Evolutionary conservation across 306 rosid genomes (phyloP).

Genomic region (Prunus persica): Prunus_persica_NCBIv2 NC_034010.1:27127501-27128000

Average conservation of each 20-base stretch:
- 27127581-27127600: not conserved
- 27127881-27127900: no score
- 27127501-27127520: not conserved
- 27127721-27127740: conserved; percentile 16
- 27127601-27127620: no score
- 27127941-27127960: not conserved
- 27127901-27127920: not conserved
- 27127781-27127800: not conserved
- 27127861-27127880: no score
- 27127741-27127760: not conserved
- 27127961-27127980: not conserved
- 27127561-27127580: not conserved
- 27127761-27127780: not conserved
- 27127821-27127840: not conserved
- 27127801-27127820: not conserved
- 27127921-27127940: conserved; percentile 6
- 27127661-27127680: conserved; percentile 51
- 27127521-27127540: not conserved
- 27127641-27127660: conserved; percentile 63
- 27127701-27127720: conserved; percentile 31
- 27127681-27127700: conserved; percentile 70
- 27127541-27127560: not conserved
- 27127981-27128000: not conserved
- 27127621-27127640: conserved; percentile 48
- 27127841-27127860: not conserved